Base-by-base conservation (phyloP, 2,329 filamentous ascomycete species). In the Metarhizium sp. region DNA sequence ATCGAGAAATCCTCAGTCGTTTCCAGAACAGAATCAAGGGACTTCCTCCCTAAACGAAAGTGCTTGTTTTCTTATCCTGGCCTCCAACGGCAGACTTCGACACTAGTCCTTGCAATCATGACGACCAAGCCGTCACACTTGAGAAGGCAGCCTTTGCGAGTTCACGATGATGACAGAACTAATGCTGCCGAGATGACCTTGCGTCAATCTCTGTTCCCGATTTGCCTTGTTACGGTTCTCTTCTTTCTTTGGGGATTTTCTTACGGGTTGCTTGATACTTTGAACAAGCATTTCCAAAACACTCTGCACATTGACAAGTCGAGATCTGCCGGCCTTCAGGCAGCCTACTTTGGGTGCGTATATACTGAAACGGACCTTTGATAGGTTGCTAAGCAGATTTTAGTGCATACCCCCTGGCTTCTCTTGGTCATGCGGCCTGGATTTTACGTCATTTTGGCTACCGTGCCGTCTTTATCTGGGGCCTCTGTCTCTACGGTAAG, bases 381-480 rank as follows among this genome's bases (percentile, higher is more conserved):
- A 25, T 34, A 13, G 69, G 69, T 54, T 56, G 79, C 81, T 66
- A 56, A 40, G 51, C 11, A n/a, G 38, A 18, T 52, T 25, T 8
- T 60, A 79, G 81, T n/a, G 80, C 82, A 13, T 87, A 89, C 64
- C 86, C 86, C 18, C 75, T 90, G 50, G 85, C 85, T 10, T 88
- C 88, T 57, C 76, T 86, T 57, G 80, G 85, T 58, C 75, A 77
- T 54, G 81, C 85, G 20, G 84, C 85, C 51, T 79, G 74, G 71
- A 75, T 88, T 62, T 76, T 88, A 13, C 80, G 84, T 34, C 77
- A 77, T 59, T 86, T 76, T 62, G 85, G 85, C 14, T 88, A 86
- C 68, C 79, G 83, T 53, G 78, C 78, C 55, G 85, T 84, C 40
- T 88, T 88, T 67, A 87, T 88, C 64, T 78, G 80, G 61, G 83